Evolutionary conservation across 1,284 basidiomycete species (phyloP).

Genomic region (Inonotus obliquus): DNA sequence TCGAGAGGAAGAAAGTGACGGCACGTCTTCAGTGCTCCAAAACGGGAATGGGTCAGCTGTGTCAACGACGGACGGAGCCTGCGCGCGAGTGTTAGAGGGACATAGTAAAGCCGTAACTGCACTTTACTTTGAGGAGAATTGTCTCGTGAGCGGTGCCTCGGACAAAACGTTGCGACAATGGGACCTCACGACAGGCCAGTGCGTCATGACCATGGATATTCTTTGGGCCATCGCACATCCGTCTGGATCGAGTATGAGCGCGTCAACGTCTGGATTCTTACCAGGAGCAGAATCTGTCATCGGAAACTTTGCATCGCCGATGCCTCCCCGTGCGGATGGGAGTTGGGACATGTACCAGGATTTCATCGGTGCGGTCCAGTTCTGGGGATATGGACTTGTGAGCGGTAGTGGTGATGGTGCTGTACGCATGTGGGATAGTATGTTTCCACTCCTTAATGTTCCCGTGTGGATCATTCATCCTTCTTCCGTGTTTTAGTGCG

Average conservation of each 20-base stretch:
- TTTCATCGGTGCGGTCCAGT: slow-evolving; percentile 96
- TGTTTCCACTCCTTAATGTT: slow-evolving; percentile 32
- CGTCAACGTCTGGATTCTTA: slow-evolving; percentile 31
- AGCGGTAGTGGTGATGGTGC: slow-evolving; percentile 96
- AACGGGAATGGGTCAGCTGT: slow-evolving; percentile 26
- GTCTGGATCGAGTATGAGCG: slow-evolving; percentile 38
- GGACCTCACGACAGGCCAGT: slow-evolving; percentile 97
- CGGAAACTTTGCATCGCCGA: slow-evolving; percentile 75
- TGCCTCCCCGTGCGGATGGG: slow-evolving; percentile 84
- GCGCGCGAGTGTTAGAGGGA: slow-evolving; percentile 79
- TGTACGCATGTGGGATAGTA: slow-evolving; percentile 99
- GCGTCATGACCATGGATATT: slow-evolving; percentile 99
- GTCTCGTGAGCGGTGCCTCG: slow-evolving; percentile 92
- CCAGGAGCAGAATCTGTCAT: slow-evolving; percentile 52
- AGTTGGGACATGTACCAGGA: slow-evolving; percentile 95
- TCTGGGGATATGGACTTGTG: slow-evolving; percentile 97
- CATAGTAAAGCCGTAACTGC: slow-evolving; percentile 91
- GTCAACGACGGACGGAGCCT: slow-evolving; percentile 42
- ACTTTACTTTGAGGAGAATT: slow-evolving; percentile 93
- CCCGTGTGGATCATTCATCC: slow-evolving; percentile 10
- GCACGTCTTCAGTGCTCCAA: slow-evolving; percentile 33
- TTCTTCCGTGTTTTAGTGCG: slow-evolving; percentile 60
- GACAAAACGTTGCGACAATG: slow-evolving; percentile 99
- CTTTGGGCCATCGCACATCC: slow-evolving; percentile 99
- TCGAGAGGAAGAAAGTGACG: slow-evolving; percentile 61